phyloP scores from a whole-genome alignment of 306 rosid species.

The Echinosophora koreensis region DNA sequence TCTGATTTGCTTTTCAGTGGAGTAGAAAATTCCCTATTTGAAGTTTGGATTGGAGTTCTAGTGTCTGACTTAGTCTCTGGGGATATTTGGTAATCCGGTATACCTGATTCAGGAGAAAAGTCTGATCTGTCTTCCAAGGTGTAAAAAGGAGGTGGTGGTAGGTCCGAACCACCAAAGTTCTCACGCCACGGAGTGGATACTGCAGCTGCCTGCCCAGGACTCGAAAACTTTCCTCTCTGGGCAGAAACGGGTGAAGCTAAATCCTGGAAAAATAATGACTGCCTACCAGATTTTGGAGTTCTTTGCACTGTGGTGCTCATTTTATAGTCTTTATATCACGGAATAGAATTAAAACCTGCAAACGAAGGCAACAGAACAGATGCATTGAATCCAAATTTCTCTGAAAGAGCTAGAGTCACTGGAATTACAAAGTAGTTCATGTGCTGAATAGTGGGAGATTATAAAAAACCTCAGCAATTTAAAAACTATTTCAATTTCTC shows the following conservation, averaged over 20 bases:
- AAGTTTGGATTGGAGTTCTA: constrained; percentile 64
- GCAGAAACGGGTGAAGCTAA: constrained; percentile 90
- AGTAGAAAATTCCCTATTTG: constrained; percentile 68
- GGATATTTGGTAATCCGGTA: constrained; percentile 83
- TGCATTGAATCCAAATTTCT: constrained; percentile 26
- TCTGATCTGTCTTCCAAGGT: constrained; percentile 95
- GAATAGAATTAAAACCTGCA: constrained; percentile 47
- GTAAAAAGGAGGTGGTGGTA: constrained; percentile 94
- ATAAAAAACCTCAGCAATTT: constrained; percentile 3
- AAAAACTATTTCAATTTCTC: constrained; percentile 9
- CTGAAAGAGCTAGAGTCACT: constrained; percentile 14
- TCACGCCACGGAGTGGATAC: constrained; percentile 91
- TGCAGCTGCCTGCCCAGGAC: constrained; percentile 86
- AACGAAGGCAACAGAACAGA: constrained; percentile 25
- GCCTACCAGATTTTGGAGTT: constrained; percentile 84
- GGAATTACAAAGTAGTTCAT: background rate
- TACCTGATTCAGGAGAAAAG: constrained; percentile 91
- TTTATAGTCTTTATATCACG: constrained; percentile 24
- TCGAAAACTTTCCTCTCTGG: constrained; percentile 76
- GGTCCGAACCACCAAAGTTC: constrained; percentile 73
- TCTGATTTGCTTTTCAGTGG: constrained; percentile 67
- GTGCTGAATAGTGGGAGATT: background rate
- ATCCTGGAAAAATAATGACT: constrained; percentile 91
- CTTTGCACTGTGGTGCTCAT: constrained; percentile 75
- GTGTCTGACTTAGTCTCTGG: constrained; percentile 83